Base-by-base conservation (phyloP, 2,329 filamentous ascomycete species). In the Nigrospora osmanthi region DNA sequence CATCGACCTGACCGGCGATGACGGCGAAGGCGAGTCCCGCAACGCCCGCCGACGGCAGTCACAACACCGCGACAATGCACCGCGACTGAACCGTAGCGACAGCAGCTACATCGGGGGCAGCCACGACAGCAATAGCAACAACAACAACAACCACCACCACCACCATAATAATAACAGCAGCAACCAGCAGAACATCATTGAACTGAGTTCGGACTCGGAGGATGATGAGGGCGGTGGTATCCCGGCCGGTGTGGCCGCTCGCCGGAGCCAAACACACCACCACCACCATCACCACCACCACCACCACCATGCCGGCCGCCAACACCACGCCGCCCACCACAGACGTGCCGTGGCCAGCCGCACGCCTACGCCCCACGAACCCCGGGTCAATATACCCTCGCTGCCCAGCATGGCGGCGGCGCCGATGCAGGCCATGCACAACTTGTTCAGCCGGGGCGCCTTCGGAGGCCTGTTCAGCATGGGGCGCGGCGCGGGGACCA, bases 141-240 rank as follows among this genome's bases (percentile, higher is more conserved):
- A 62, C 43, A 52, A 51, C 30, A 56, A 49, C n/a, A n/a, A n/a
- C n/a, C n/a, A n/a, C n/a, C n/a, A n/a, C n/a, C n/a, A n/a, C n/a
- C n/a, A n/a, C 37, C 59, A 61, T 46, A 49, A 58, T 30, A 38
- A 35, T 15, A 16, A 38, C 23, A 32, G 43, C 33, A 28, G 23
- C 23, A 4, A 28, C 23, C 23, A 28, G 23, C 44, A 44, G 49
- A 48, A 19, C 31, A 42, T 44, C 15, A 62, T 62, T 38, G 43
- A 59, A 17, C 49, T 61, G 13, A 51, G 54, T 35, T 60, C 58
- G 1, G 59, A 62, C 43, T 56, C 55, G 7, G 59, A 61, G 33
- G 57, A 58, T 19, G 53, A 30, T 13, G 23, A 11, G 30, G 37
- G 13, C 11, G 38, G 28, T 7, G 40, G 19, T 30, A 13, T 36